These are phyloP conservation scores for Hanseniaspora singularis DNA, from an alignment of 805 yeast species.

Conservation along the genomic window DNA sequence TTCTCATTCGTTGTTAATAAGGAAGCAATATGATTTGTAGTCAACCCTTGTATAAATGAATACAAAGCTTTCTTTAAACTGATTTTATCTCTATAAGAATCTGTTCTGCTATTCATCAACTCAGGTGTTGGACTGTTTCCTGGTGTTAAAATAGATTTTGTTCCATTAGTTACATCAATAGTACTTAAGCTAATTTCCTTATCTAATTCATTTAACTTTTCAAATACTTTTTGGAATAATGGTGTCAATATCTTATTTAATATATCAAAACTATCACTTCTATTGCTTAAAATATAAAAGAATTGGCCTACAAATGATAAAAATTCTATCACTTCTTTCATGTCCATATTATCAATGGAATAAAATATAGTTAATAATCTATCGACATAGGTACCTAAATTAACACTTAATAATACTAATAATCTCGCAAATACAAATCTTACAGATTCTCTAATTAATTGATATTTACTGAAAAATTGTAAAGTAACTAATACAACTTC, in stretches of 20 bases:
- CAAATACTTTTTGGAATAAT: constrained; percentile 52
- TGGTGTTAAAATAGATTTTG: neutral
- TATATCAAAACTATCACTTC: constrained; percentile 58
- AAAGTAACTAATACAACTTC: constrained; percentile 75
- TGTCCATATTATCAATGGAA: constrained; percentile 39
- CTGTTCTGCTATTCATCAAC: constrained; percentile 32
- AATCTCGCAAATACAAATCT: constrained; percentile 80
- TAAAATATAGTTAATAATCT: constrained; percentile 60
- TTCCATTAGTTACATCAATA: constrained; percentile 18
- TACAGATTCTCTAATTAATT: constrained; percentile 68
- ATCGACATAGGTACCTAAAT: constrained; percentile 43
- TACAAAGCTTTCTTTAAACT: constrained; percentile 59
- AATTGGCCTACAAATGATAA: constrained; percentile 79
- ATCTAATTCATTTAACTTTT: constrained; percentile 35
- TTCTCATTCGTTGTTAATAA: constrained; percentile 61
- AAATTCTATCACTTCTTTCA: constrained; percentile 65
- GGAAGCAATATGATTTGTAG: constrained; percentile 69
- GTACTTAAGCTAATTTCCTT: constrained; percentile 26
- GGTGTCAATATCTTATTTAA: constrained; percentile 65
- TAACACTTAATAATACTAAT: constrained; percentile 55
- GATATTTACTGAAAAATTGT: constrained; percentile 56
- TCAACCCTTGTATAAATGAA: constrained; percentile 53
- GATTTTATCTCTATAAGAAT: constrained; percentile 51
- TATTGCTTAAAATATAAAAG: constrained; percentile 59
- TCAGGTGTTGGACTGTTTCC: neutral